A percentile compares a stretch with the other conserved stretches of the same genome.
These are phyloP conservation scores for Eucalyptus fibrosa DNA, from an alignment of 345 rosid species.

Conservation along the genomic window DNA sequence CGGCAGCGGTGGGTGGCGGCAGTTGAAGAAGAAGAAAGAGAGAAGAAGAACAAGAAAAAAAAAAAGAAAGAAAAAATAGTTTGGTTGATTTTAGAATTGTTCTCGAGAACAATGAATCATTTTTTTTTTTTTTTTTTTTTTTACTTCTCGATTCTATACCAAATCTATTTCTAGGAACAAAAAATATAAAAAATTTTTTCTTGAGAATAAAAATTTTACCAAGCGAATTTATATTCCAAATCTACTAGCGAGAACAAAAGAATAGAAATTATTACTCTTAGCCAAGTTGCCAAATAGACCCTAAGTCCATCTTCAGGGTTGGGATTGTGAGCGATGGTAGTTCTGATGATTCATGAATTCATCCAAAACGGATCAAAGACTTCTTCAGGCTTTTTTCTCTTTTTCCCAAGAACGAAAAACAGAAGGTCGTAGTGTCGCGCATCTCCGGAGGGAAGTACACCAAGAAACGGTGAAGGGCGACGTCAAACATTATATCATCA, in stretches of 20 bases:
- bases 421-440: not conserved
- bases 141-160: rapidly evolving
- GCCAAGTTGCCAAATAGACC: too few species aligned
- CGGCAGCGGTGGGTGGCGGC: rapidly evolving
- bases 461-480: not conserved
- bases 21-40: too few species aligned
- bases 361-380: not conserved
- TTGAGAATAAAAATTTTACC: rapidly evolving
- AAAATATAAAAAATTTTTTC: too few species aligned
- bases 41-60: too few species aligned
- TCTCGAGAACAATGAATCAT: too few species aligned
- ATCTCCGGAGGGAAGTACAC: not conserved
- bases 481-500: not conserved
- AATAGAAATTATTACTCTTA: too few species aligned
- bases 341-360: not conserved
- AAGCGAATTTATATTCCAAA: too few species aligned
- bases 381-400: not conserved
- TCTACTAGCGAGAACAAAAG: too few species aligned
- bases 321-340: not conserved
- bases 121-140: too few species aligned
- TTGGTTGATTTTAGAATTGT: too few species aligned
- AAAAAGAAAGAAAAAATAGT: rapidly evolving
- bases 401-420: not conserved
- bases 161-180: too few species aligned
- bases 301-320: not conserved